Conservation (phyloP, 495 filamentous ascomycete species). For the Platismatia glauca region DNA sequence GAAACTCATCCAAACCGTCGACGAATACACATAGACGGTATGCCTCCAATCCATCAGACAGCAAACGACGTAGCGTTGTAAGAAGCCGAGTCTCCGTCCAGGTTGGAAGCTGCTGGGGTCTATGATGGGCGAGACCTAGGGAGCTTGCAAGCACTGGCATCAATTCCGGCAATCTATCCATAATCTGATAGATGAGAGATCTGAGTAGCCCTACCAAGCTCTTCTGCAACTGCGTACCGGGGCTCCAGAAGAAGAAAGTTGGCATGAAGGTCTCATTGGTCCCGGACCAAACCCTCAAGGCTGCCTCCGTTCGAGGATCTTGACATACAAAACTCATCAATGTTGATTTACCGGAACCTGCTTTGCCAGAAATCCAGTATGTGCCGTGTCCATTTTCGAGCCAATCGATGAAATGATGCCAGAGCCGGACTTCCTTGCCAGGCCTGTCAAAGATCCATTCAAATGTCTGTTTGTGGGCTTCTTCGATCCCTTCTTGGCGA, state of each 20-base stretch:
- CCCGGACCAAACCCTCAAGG: conserved; percentile 1
- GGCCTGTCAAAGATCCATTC: conserved; percentile 28
- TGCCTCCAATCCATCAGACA: not conserved
- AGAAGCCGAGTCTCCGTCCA: not conserved
- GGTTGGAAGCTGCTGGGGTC: not conserved
- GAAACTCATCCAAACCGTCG: not conserved
- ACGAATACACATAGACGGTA: not conserved
- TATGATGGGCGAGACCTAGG: not conserved
- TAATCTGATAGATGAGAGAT: conserved; percentile 27
- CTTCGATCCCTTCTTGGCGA: conserved; percentile 22
- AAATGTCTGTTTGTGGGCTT: conserved; percentile 26
- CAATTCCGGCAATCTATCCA: not conserved
- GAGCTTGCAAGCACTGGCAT: not conserved
- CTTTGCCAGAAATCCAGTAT: conserved; percentile 37
- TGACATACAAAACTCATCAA: conserved; percentile 33
- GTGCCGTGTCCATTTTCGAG: conserved; percentile 23
- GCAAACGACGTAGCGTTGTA: not conserved
- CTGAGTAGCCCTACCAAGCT: conserved; percentile 27
- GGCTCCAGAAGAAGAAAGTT: conserved; percentile 29
- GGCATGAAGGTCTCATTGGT: conserved; percentile 13
- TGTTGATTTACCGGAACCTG: conserved; percentile 39
- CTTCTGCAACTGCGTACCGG: conserved; percentile 23
- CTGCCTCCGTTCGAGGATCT: conserved; percentile 12
- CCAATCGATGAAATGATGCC: conserved; percentile 31
- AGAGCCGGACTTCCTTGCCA: not conserved